Evolutionary conservation across 441 rosid species (phyloP).

Genomic region (Erodium trifolium): DNA sequence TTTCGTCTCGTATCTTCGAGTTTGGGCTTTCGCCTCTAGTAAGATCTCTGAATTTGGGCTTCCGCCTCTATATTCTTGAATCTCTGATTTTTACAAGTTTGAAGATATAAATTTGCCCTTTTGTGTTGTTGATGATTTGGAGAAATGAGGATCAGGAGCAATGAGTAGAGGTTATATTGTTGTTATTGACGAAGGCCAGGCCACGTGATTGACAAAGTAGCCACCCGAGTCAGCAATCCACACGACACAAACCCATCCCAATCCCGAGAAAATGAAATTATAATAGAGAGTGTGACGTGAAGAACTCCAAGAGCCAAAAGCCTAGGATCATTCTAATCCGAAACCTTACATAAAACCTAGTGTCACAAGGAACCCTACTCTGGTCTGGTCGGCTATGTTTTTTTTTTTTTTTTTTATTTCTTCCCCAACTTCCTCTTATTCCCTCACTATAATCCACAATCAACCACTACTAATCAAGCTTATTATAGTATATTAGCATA

Average conservation of each 20-base stretch:
- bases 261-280: slow-evolving; percentile 18
- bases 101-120: too few relatives aligned
- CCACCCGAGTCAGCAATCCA: slow-evolving; percentile 20
- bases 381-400: slow-evolving; percentile 32
- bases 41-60: too few relatives aligned
- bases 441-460: slow-evolving; percentile 19
- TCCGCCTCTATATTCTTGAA: too few relatives aligned
- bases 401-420: slow-evolving; percentile 2
- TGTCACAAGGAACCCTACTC: slow-evolving; percentile 35
- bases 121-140: too few relatives aligned
- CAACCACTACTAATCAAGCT: not conserved
- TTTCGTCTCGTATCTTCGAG: too few relatives aligned
- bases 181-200: slow-evolving; percentile 29
- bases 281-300: slow-evolving; percentile 32
- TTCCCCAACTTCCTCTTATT: slow-evolving; percentile 11
- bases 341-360: slow-evolving; percentile 16
- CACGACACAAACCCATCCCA: slow-evolving; percentile 23
- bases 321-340: slow-evolving; percentile 21
- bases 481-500: slow-evolving; percentile 1
- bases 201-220: slow-evolving; percentile 49
- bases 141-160: too few relatives aligned
- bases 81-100: too few relatives aligned
- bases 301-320: slow-evolving; percentile 34
- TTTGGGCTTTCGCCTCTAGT: too few relatives aligned
- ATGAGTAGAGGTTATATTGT: too few relatives aligned